Base-by-base conservation (phyloP, 2,329 filamentous ascomycete genomes). In the Westerdykella ornata region DNA sequence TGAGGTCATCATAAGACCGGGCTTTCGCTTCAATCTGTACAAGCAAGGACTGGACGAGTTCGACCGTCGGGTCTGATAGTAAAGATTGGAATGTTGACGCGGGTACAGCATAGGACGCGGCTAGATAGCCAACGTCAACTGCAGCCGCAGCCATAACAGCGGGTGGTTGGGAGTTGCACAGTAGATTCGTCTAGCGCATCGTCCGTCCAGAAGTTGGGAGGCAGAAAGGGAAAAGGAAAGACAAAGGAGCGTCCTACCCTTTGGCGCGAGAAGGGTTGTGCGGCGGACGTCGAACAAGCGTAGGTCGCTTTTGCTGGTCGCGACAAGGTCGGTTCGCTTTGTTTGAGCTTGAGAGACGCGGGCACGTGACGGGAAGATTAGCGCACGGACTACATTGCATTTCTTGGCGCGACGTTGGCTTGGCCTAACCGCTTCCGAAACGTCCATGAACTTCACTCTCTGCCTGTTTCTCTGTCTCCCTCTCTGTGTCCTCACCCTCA, bases 1-100 rank as follows among this genome's bases (percentile, higher is more conserved):
- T 87, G 31, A 95, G 70, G 30, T 81, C 77, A 61, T 95, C 88
- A 56, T 80, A 83, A 57, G 95, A 88, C 56, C 82, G 85, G 28
- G 86, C 88, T 65, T 92, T 95, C 20, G 73, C 71, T 17, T 82
- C 77, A 39, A 97, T 78, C 18, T 85, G 82, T 47, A 79, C 74
- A 31, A 98, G 76, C 39, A 98, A 74, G 32, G 78, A 72, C 44
- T 78, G 76, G 50, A 96, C 84, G 18, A 95, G 79, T 11, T 94
- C 87, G 48, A 76, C 71, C 3, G 88, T 96, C 37, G 85, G 85
- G 30, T 77, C 73, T 43, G 82, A 79, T 31, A 81, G 72, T 53
- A 82, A 68, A 17, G 75, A 72, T 36, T 75, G 70, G 37, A 90
- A 63, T 18, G 76, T 79, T 15, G 75, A 70, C 67, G 86, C 76